These are phyloP conservation scores for Globisporangium cederbergense DNA, from an alignment of 352 stramenopile species.

Conservation along the genomic window DNA sequence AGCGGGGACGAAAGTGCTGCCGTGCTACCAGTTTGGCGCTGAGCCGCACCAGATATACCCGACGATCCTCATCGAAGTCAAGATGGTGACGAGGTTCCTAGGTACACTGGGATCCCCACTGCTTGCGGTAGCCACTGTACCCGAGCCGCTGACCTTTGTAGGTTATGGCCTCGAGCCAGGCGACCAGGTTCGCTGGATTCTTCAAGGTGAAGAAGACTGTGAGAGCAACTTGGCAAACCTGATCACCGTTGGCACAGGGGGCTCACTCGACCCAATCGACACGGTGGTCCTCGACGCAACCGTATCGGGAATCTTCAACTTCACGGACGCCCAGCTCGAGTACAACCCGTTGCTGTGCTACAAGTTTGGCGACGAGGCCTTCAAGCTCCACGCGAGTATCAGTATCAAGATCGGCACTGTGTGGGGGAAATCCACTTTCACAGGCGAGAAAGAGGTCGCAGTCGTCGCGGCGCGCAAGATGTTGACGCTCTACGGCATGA, in stretches of 20 bases:
- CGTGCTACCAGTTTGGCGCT: constrained; percentile 58
- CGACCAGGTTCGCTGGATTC: constrained; percentile 59
- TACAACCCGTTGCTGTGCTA: constrained; percentile 62
- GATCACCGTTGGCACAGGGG: constrained; percentile 18
- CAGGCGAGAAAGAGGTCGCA: constrained; percentile 45
- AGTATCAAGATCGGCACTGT: constrained; percentile 52
- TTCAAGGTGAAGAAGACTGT: constrained; percentile 44
- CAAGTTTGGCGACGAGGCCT: constrained; percentile 54
- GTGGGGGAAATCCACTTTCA: constrained; percentile 27
- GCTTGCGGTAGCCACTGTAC: constrained; percentile 52
- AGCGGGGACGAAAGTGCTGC: constrained; percentile 36
- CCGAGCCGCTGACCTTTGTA: constrained; percentile 55
- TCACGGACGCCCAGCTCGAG: constrained; percentile 37
- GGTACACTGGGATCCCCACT: constrained; percentile 38
- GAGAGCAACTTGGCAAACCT: constrained; percentile 46
- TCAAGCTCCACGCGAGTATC: constrained; percentile 49
- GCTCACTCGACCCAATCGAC: constrained; percentile 25
- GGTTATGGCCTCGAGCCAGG: constrained; percentile 36
- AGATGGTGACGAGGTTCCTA: constrained; percentile 49
- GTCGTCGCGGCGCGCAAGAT: constrained; percentile 43
- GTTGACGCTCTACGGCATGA: constrained; percentile 45
- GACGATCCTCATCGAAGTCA: constrained; percentile 38
- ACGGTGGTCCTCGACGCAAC: constrained; percentile 33
- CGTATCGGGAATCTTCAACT: constrained; percentile 43
- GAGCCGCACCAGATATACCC: constrained; percentile 61